These are phyloP conservation scores for Puccinia novopanici DNA, from an alignment of 1,284 basidiomycete genomes.

Conservation along the genomic window DNA sequence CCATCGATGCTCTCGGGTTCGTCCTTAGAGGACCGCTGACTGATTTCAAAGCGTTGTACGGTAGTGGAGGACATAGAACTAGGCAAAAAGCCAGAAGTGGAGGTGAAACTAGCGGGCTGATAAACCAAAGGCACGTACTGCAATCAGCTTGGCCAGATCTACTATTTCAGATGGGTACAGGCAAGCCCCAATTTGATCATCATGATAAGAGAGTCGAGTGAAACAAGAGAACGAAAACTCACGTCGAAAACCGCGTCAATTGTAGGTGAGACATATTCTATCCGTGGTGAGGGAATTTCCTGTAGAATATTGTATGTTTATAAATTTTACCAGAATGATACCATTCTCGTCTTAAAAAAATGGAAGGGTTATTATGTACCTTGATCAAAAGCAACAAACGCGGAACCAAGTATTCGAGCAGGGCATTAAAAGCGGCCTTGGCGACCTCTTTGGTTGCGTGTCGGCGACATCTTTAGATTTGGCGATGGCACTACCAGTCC, in stretches of 20 bases:
- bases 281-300: conserved; percentile 47
- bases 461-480: background rate
- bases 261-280: conserved; percentile 32
- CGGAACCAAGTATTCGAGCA: conserved; percentile 12
- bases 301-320: background rate
- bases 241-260: conserved; percentile 38
- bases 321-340: background rate
- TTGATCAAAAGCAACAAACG: conserved; percentile 21
- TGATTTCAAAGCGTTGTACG: conserved; percentile 8
- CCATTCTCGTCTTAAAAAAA: background rate
- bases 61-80: conserved; percentile 19
- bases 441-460: background rate
- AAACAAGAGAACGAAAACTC: conserved; percentile 15
- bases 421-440: conserved; percentile 1
- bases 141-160: background rate
- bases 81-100: conserved; percentile 41
- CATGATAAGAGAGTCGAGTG: background rate
- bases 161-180: background rate
- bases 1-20: background rate
- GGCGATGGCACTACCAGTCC: no score
- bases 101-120: conserved; percentile 35
- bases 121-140: background rate
- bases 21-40: background rate
- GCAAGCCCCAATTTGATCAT: background rate
- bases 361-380: background rate